Evolutionary conservation across 371 early-diverging fungal species (phyloP).

Genomic region (Rhizopus delemar): DNA sequence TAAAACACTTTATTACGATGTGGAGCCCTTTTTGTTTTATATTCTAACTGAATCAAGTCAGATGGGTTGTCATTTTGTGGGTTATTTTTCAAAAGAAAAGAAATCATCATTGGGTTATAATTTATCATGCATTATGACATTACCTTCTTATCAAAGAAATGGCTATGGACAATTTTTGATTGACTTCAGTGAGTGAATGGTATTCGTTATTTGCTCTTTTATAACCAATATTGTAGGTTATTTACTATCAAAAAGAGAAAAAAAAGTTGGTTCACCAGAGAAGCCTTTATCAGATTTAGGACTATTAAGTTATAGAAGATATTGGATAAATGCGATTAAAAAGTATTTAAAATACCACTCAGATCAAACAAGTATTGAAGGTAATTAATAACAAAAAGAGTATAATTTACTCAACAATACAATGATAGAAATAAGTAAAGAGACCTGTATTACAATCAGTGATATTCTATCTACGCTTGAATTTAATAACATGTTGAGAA

Average conservation of each 20-base stretch:
- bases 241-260: slow-evolving; percentile 88
- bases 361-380: slow-evolving; percentile 48
- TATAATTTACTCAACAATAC: neutral
- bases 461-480: slow-evolving; percentile 75
- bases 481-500: slow-evolving; percentile 51
- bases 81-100: slow-evolving; percentile 97
- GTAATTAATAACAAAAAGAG: slow-evolving; percentile 9
- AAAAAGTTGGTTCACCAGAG: slow-evolving; percentile 93
- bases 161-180: slow-evolving; percentile 98
- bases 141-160: slow-evolving; percentile 95
- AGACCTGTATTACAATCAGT: slow-evolving; percentile 69
- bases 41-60: slow-evolving; percentile 84
- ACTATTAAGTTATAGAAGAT: slow-evolving; percentile 85
- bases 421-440: slow-evolving; percentile 51
- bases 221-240: slow-evolving; percentile 63
- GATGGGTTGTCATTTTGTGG: slow-evolving; percentile 91
- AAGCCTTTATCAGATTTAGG: slow-evolving; percentile 98
- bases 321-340: slow-evolving; percentile 71
- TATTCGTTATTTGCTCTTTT: slow-evolving; percentile 13
- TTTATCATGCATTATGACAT: slow-evolving; percentile 96
- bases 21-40: slow-evolving; percentile 99
- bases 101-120: slow-evolving; percentile 89
- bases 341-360: slow-evolving; percentile 33
- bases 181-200: slow-evolving; percentile 75
- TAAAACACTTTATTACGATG: slow-evolving; percentile 99